phyloP scores from a whole-genome alignment of 2,329 filamentous ascomycete species.

The Diaporthe vexans region DNA sequence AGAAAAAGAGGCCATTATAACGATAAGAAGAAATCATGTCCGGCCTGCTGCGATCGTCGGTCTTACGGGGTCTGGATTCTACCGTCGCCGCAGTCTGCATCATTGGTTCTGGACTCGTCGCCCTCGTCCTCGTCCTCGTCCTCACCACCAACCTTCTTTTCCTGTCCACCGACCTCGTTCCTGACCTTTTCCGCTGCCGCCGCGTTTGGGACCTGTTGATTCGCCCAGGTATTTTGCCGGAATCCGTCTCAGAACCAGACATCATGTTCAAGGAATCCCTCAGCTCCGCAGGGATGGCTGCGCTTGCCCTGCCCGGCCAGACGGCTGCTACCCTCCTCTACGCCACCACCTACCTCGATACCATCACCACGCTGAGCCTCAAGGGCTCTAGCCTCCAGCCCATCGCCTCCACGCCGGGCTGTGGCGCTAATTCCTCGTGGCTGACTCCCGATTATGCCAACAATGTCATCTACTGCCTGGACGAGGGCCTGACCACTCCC shows the following conservation, averaged over 20 bases:
- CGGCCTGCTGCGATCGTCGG: not conserved
- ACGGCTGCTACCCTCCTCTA: conserved; percentile 59
- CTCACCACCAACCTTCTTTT: not conserved
- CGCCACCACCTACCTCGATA: conserved; percentile 63
- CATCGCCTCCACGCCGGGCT: conserved; percentile 60
- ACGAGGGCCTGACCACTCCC: conserved; percentile 66
- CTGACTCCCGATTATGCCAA: conserved; percentile 67
- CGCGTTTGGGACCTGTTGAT: conserved; percentile 23
- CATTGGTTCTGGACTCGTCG: not conserved
- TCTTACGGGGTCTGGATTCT: not conserved
- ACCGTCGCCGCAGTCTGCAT: not conserved
- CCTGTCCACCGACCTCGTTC: conserved; percentile 7
- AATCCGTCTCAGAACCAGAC: not conserved
- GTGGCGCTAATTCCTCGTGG: conserved; percentile 71
- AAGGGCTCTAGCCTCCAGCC: conserved; percentile 55
- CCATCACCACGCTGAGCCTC: conserved; percentile 63
- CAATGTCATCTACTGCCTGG: conserved; percentile 69
- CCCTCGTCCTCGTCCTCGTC: conserved; percentile 11
- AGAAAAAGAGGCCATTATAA: not conserved
- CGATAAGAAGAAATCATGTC: conserved; percentile 24
- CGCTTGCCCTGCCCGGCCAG: conserved; percentile 47
- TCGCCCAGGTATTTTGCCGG: conserved; percentile 26
- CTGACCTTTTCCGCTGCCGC: conserved; percentile 15
- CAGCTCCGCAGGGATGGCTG: conserved; percentile 40
- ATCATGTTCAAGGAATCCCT: conserved; percentile 42